phyloP scores from a whole-genome alignment of 2,329 filamentous ascomycete genomes.

The Botryotinia calthae region DNA sequence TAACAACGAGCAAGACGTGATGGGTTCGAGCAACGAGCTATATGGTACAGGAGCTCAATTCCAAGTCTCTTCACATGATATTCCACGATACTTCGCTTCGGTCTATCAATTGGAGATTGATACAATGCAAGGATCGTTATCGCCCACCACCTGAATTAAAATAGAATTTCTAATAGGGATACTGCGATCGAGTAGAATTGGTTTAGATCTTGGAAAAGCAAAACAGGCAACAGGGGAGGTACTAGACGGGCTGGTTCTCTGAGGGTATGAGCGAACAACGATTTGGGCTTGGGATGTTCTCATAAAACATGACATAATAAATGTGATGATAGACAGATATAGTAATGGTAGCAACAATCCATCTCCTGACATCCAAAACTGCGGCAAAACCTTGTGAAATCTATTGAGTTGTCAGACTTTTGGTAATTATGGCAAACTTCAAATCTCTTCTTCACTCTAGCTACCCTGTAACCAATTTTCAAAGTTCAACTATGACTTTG shows the following conservation, averaged over 20 bases:
- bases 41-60: slow-evolving; percentile 9
- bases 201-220: neutral
- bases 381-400: neutral
- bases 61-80: neutral
- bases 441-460: neutral
- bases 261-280: neutral
- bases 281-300: neutral
- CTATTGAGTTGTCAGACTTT: neutral
- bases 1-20: neutral
- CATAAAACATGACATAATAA: neutral
- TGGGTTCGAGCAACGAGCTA: neutral
- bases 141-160: neutral
- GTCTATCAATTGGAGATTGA: slow-evolving; percentile 8
- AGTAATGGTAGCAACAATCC: neutral
- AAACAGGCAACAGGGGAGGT: neutral
- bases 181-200: neutral
- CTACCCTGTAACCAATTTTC: neutral
- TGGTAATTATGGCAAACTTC: neutral
- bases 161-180: neutral
- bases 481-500: neutral
- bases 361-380: neutral
- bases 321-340: neutral
- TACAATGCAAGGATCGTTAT: neutral
- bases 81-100: neutral
- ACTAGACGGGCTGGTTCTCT: neutral